These are phyloP conservation scores for Sanghuangporus sanghuang DNA, from an alignment of 1,284 basidiomycete genomes.

Conservation along the genomic window DNA sequence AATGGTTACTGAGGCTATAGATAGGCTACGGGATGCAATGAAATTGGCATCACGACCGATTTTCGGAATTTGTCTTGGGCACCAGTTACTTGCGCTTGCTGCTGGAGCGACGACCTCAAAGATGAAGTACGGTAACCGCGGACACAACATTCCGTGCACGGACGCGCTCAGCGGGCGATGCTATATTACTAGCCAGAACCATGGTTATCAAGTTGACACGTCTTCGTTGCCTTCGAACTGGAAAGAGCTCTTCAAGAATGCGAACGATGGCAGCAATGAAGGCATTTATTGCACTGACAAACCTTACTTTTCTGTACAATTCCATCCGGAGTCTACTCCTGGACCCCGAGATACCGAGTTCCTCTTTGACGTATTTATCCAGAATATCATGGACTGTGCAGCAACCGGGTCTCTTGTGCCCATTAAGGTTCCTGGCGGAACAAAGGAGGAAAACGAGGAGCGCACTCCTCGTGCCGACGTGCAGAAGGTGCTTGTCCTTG, in stretches of 20 bases:
- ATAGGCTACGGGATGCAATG: slow-evolving; percentile 70
- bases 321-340: slow-evolving; percentile 99
- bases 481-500: slow-evolving; percentile 93
- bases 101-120: slow-evolving; percentile 93
- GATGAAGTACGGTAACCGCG: slow-evolving; percentile 99
- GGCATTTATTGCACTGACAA: slow-evolving; percentile 91
- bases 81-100: slow-evolving; percentile 94
- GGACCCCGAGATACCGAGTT: slow-evolving; percentile 99
- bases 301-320: slow-evolving; percentile 99
- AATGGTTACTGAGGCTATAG: slow-evolving; percentile 73
- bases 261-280: slow-evolving; percentile 97
- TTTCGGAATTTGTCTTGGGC: slow-evolving; percentile 98
- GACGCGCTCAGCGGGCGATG: slow-evolving; percentile 92
- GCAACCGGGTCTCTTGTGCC: slow-evolving; percentile 65
- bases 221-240: slow-evolving; percentile 78
- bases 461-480: slow-evolving; percentile 75
- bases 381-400: slow-evolving; percentile 77
- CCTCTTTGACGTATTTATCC: slow-evolving; percentile 96
- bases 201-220: slow-evolving; percentile 94
- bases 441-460: slow-evolving; percentile 77
- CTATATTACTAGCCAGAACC: slow-evolving; percentile 99
- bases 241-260: slow-evolving; percentile 94
- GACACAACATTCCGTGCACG: slow-evolving; percentile 98
- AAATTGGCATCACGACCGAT: slow-evolving; percentile 77
- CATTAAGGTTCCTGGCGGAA: slow-evolving; percentile 85